Conservation (phyloP, 2,329 filamentous ascomycete genomes). For the Claviceps sp. region DNA sequence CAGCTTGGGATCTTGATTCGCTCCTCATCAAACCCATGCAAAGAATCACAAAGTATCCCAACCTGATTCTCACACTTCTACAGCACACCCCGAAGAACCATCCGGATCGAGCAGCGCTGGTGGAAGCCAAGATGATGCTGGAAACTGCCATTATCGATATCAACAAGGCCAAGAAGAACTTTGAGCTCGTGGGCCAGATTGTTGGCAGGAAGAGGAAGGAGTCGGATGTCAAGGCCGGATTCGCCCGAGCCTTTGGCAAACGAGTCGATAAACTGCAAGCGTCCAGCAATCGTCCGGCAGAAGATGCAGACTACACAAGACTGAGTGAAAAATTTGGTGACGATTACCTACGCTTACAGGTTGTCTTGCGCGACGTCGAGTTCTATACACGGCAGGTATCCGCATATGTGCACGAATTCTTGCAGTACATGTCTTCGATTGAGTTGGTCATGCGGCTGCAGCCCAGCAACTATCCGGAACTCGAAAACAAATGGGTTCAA, state of each 20-base stretch:
- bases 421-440: slow-evolving; percentile 68
- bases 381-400: slow-evolving; percentile 75
- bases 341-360: slow-evolving; percentile 82
- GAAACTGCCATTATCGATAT: slow-evolving; percentile 69
- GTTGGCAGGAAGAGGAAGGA: slow-evolving; percentile 78
- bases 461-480: slow-evolving; percentile 63
- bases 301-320: slow-evolving; percentile 71
- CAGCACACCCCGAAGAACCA: slow-evolving; percentile 71
- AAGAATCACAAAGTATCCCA: slow-evolving; percentile 83
- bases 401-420: slow-evolving; percentile 67
- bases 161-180: slow-evolving; percentile 91
- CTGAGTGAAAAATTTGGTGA: slow-evolving; percentile 80
- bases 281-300: slow-evolving; percentile 45
- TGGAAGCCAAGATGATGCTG: slow-evolving; percentile 35
- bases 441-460: slow-evolving; percentile 65
- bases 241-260: slow-evolving; percentile 82
- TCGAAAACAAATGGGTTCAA: slow-evolving; percentile 88
- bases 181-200: slow-evolving; percentile 82
- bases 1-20: slow-evolving; percentile 89
- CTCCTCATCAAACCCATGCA: slow-evolving; percentile 97
- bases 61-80: slow-evolving; percentile 68
- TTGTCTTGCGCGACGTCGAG: slow-evolving; percentile 88
- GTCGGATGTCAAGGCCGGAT: slow-evolving; percentile 69
- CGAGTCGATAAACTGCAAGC: slow-evolving; percentile 73
- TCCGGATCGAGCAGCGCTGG: slow-evolving; percentile 60